These are phyloP conservation scores for Takakia lepidozioides DNA, from an alignment of 225 moss, liverwort and hornwort genomes.

Conservation along the genomic window DNA sequence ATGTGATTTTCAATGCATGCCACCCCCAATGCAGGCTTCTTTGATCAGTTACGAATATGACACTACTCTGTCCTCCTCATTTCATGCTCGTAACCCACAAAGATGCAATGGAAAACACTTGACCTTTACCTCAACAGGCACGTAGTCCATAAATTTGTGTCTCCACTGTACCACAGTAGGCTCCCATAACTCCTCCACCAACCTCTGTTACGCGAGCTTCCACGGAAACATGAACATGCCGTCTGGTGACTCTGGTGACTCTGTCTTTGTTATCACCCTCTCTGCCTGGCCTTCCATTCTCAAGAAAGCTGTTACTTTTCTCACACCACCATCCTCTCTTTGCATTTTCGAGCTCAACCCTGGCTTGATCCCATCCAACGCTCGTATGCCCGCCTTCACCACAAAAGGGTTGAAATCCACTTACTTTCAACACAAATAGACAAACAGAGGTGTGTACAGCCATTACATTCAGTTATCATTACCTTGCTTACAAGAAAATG, in stretches of 20 bases:
- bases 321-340: slow-evolving; percentile 12
- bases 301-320: neutral
- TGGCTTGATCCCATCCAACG: slow-evolving; percentile 36
- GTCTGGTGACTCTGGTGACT: slow-evolving; percentile 9
- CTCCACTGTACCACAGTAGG: slow-evolving; percentile 18
- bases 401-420: too few relatives aligned
- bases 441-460: too few relatives aligned
- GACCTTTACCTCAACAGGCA: slow-evolving; percentile 12
- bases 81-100: too few relatives aligned
- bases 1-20: too few relatives aligned
- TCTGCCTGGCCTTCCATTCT: slow-evolving; percentile 6
- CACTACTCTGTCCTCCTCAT: too few relatives aligned
- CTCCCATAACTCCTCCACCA: slow-evolving; percentile 12
- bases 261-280: slow-evolving; percentile 4
- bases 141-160: slow-evolving; percentile 34
- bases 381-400: slow-evolving; percentile 32
- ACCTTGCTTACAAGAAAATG: too few relatives aligned
- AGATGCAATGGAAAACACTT: too few relatives aligned
- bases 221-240: slow-evolving; percentile 40
- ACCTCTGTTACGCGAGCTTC: slow-evolving; percentile 19
- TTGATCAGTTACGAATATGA: too few relatives aligned
- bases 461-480: too few relatives aligned
- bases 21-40: too few relatives aligned
- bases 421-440: too few relatives aligned
- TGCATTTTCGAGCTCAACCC: slow-evolving; percentile 18